Percentiles rank a stretch among this genome's conserved stretches.
Evolutionary conservation across 441 rosid genomes (phyloP).

Genomic region (Eruca vesicaria): DNA sequence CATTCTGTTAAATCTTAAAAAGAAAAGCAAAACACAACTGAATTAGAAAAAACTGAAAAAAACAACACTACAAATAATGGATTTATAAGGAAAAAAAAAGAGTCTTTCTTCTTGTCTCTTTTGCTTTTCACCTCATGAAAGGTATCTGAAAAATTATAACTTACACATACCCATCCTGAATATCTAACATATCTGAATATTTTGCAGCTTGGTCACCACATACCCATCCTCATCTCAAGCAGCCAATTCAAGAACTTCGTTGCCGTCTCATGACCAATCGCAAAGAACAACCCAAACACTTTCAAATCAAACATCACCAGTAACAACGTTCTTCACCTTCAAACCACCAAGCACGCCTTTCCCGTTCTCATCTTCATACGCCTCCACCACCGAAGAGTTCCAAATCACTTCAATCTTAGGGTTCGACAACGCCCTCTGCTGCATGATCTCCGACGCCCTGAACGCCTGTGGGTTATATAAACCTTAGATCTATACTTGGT

Average conservation of each 20-base stretch:
- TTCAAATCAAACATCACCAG: conserved; percentile 42
- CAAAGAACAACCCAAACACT: conserved; percentile 50
- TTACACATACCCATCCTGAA: no score
- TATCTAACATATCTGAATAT: no score
- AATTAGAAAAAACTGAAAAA: no score
- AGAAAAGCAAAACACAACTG: no score
- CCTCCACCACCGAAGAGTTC: conserved; percentile 36
- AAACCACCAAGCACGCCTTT: no score
- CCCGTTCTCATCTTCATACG: conserved; percentile 31
- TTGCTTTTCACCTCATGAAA: no score
- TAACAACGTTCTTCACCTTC: conserved; percentile 50
- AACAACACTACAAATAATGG: no score
- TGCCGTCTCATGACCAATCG: conserved; percentile 55
- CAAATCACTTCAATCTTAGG: conserved; percentile 39
- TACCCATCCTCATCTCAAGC: conserved; percentile 51
- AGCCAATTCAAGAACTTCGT: conserved; percentile 49
- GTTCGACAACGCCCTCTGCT: no score
- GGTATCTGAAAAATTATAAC: no score
- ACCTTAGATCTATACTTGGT: conserved; percentile 53
- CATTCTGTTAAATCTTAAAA: no score
- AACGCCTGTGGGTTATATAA: conserved; percentile 44
- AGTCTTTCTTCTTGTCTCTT: no score
- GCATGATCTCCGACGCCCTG: conserved; percentile 60
- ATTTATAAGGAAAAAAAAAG: no score
- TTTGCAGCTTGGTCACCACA: conserved; percentile 44